Evolutionary conservation across 768 basidiomycete genomes (phyloP).

Genomic region (Cystobasidiopsis lactophilus): DNA sequence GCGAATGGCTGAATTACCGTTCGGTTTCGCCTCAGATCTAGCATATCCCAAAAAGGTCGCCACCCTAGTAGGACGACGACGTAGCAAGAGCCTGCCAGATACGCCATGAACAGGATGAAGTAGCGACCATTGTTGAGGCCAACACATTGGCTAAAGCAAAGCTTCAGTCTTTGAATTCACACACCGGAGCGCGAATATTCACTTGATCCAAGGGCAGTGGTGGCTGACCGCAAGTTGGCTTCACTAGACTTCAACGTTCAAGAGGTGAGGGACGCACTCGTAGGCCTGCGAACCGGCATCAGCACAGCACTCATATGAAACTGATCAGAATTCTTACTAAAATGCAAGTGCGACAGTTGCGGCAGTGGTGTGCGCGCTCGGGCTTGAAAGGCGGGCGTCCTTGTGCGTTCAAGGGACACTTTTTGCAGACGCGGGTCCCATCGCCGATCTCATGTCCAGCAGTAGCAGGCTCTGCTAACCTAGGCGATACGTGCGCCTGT

Average conservation of each 20-base stretch:
- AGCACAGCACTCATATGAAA: not conserved
- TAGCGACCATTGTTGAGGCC: slow-evolving; percentile 87
- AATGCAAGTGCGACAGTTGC: slow-evolving; percentile 16
- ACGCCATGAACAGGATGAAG: slow-evolving; percentile 88
- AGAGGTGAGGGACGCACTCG: not conserved
- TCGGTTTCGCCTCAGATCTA: slow-evolving; percentile 30
- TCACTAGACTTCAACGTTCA: not conserved
- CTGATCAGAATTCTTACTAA: not conserved
- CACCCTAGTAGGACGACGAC: slow-evolving; percentile 45
- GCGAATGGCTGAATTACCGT: not conserved
- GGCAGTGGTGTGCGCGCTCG: slow-evolving; percentile 20
- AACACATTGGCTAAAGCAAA: slow-evolving; percentile 35
- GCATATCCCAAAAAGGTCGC: slow-evolving; percentile 35
- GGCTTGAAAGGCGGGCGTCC: slow-evolving; percentile 14
- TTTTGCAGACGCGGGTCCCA: slow-evolving; percentile 12
- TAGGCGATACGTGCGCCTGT: not conserved
- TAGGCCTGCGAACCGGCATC: not conserved
- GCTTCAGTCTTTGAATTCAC: not conserved
- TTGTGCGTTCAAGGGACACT: slow-evolving; percentile 6
- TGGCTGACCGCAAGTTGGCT: slow-evolving; percentile 1
- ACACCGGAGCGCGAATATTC: not conserved
- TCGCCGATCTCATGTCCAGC: slow-evolving; percentile 4
- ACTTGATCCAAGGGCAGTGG: slow-evolving; percentile 26
- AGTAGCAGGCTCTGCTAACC: not conserved
- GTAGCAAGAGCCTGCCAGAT: slow-evolving; percentile 51